Percentiles rank a stretch among this genome's conserved stretches.
Evolutionary conservation across 768 basidiomycete species (phyloP).

Genomic region (Phanerodontia chrysosporium): DNA sequence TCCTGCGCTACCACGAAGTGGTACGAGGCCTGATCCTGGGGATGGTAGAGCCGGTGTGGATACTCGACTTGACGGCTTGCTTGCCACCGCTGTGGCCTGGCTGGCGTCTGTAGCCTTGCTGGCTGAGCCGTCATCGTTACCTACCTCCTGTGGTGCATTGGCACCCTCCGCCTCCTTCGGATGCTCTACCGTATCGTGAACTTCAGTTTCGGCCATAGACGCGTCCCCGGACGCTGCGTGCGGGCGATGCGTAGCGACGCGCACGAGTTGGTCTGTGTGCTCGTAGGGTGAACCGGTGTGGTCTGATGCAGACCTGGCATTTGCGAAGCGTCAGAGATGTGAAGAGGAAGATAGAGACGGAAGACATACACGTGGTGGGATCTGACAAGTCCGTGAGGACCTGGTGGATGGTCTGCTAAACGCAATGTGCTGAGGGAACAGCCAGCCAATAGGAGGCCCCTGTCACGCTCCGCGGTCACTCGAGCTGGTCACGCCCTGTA

Average conservation of each 20-base stretch:
- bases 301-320: neutral
- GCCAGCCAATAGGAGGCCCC: slow-evolving; percentile 17
- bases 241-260: slow-evolving; percentile 21
- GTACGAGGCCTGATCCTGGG: slow-evolving; percentile 15
- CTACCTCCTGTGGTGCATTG: slow-evolving; percentile 2
- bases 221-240: slow-evolving; percentile 62
- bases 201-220: slow-evolving; percentile 75
- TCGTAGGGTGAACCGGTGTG: neutral
- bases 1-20: slow-evolving; percentile 12
- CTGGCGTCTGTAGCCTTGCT: slow-evolving; percentile 5
- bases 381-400: neutral
- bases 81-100: slow-evolving; percentile 8
- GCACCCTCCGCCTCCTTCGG: slow-evolving; percentile 23
- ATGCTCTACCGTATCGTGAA: slow-evolving; percentile 43
- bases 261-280: neutral
- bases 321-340: neutral
- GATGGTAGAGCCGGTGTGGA: slow-evolving; percentile 20
- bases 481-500: neutral
- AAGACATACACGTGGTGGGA: neutral
- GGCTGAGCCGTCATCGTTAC: slow-evolving; percentile 4
- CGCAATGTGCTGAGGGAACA: neutral
- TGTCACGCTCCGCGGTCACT: neutral
- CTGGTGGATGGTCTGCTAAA: neutral
- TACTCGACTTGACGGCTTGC: slow-evolving; percentile 10
- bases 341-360: neutral